Evolutionary conservation across 2,329 filamentous ascomycete genomes (phyloP).

Genomic region (Reticulascus tulasneorum): DNA sequence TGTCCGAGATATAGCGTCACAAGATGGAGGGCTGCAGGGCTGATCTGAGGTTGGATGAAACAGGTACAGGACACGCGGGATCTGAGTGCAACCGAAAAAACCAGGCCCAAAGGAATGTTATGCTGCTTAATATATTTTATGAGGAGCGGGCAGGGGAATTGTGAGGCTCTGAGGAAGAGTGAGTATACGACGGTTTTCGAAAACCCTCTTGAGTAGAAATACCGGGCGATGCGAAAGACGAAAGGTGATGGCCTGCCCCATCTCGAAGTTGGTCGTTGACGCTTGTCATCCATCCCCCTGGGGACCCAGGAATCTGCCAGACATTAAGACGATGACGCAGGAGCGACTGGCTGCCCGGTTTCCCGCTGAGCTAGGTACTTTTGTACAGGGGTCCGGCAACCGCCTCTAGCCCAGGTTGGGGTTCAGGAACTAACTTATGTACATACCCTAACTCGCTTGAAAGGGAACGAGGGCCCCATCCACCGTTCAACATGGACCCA

Average conservation of each 20-base stretch:
- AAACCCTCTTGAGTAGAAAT: background rate
- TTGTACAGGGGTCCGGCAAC: background rate
- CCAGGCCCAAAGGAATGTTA: too few species aligned
- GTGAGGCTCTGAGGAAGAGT: too few species aligned
- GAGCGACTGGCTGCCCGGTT: constrained; percentile 13
- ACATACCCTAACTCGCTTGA: too few species aligned
- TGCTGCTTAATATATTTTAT: too few species aligned
- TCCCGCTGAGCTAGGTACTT: constrained; percentile 2
- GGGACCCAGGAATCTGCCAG: constrained; percentile 9
- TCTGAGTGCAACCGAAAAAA: too few species aligned
- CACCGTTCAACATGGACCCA: too few species aligned
- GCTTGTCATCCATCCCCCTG: constrained; percentile 7
- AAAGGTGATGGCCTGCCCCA: constrained; percentile 1
- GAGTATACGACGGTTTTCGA: too few species aligned
- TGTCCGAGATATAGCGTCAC: constrained; percentile 13
- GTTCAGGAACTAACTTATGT: too few species aligned
- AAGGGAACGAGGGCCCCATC: too few species aligned
- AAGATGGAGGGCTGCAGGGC: constrained; percentile 7
- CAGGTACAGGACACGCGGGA: constrained; percentile 12
- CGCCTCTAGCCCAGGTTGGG: too few species aligned
- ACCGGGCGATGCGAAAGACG: background rate
- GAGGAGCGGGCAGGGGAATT: too few species aligned
- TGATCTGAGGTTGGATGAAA: constrained; percentile 3
- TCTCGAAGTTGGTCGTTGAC: constrained; percentile 2
- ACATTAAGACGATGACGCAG: constrained; percentile 15